Evolutionary conservation across 192 early-diverging fungal genomes (phyloP), one percentile per base, ranked within the genome.

Genomic region (Linnemannia hyalina): DNA sequence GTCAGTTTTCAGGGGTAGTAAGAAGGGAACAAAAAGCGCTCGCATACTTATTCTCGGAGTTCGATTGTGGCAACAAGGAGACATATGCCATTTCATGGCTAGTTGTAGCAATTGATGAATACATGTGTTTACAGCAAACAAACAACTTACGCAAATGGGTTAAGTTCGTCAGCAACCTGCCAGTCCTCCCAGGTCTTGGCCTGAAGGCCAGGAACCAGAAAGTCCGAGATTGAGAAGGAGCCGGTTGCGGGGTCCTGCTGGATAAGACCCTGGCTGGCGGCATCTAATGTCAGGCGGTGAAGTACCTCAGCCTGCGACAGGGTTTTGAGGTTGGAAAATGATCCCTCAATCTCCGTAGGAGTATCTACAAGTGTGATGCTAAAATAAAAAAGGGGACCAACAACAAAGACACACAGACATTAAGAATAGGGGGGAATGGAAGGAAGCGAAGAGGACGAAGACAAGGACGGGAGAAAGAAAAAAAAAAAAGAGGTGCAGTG

Each of bases 201-300:
- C 15, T 86, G 84, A 29, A 86, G 76, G 16, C 84, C 80, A 49
- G 84, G 72, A 41, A 86, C 84, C 11, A 86, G 54, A 41, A 81
- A 86, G 72, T 86, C 84, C 20, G 84, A 86, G 76, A 86, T 86
- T 42, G 84, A 86, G 49, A 86, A 86, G 26, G 78, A 75, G 42
- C 47, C 74, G 22, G 22, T n/a, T 7, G 70, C 68, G 4, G 63
- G 26, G 70, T 0, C 26, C 4, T 44, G 20, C 10, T 32, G 68
- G 52, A 29, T 20, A 2, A 20, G 29, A 55, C 44, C 71, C 22
- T 80, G 79, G 10, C 55, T 63, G 29, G 68, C 22, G 68, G 73
- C 73, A 57, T 75, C 80, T 16, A 81, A 46, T 10, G 80, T 65
- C 18, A 81, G 74, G 10, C 75, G 80, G 68, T 81, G 74, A 23